phyloP scores from a whole-genome alignment of 108 stramenopile species.

The Conticribra weissflogii region DNA sequence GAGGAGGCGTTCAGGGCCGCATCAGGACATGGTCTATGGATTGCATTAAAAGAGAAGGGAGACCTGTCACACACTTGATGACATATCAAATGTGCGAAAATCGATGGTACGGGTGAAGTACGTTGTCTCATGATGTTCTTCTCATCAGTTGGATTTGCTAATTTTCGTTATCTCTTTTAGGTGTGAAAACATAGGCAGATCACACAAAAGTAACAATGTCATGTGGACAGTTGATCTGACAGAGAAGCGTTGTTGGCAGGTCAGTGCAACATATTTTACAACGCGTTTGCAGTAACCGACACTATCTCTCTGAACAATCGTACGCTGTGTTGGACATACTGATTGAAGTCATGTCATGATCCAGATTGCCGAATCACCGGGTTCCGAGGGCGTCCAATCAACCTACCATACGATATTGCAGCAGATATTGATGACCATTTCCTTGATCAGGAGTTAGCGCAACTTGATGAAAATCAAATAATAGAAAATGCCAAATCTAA shows the following conservation, averaged over 20 bases:
- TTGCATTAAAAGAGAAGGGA: constrained; percentile 9
- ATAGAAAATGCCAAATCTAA: constrained; percentile 13
- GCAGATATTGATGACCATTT: constrained; percentile 51
- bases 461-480: constrained; percentile 27
- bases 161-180: neutral
- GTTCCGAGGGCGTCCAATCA: constrained; percentile 36
- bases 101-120: constrained; percentile 71
- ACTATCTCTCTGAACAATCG: too few species aligned
- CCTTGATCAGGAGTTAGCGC: constrained; percentile 47
- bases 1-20: constrained; percentile 71
- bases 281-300: neutral
- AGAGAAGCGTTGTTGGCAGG: constrained; percentile 57
- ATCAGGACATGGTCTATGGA: constrained; percentile 88
- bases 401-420: constrained; percentile 39
- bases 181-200: constrained; percentile 39
- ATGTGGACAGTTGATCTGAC: constrained; percentile 80
- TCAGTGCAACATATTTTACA: neutral
- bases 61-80: constrained; percentile 29
- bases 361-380: constrained; percentile 65
- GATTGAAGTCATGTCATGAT: constrained; percentile 61
- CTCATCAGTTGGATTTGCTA: neutral
- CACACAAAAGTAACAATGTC: constrained; percentile 75
- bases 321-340: neutral
- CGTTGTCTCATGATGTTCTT: constrained; percentile 34
- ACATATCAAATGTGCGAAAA: constrained; percentile 84